Conservation (phyloP, 1,284 basidiomycete species). For the Trichosporon sp. region DNA sequence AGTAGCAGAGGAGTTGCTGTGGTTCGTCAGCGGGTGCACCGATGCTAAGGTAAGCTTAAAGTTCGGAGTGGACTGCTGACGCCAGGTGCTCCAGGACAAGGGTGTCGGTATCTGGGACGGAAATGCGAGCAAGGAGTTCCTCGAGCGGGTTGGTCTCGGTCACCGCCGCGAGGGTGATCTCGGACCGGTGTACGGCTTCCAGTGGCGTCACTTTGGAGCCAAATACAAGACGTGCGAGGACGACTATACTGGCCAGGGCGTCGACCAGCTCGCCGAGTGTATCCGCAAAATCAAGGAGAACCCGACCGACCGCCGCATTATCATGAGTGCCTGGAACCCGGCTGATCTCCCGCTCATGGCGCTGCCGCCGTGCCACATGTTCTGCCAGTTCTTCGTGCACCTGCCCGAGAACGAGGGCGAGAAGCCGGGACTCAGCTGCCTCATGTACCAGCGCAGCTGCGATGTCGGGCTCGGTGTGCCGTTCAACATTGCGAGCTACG, state of each 20-base stretch:
- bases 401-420: conserved; percentile 53
- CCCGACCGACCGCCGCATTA: conserved; percentile 92
- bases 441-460: conserved; percentile 97
- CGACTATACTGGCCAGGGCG: conserved; percentile 80
- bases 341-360: conserved; percentile 90
- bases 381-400: conserved; percentile 97
- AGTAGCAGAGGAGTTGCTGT: conserved; percentile 89
- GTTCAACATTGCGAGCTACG: conserved; percentile 98
- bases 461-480: conserved; percentile 95
- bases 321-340: conserved; percentile 96
- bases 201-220: conserved; percentile 98
- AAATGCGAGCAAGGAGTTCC: conserved; percentile 81
- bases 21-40: conserved; percentile 86
- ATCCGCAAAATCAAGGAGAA: conserved; percentile 87
- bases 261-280: conserved; percentile 86
- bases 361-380: conserved; percentile 94
- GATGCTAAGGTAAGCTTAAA: conserved; percentile 53
- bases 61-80: conserved; percentile 23
- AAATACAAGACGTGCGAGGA: conserved; percentile 73
- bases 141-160: conserved; percentile 73
- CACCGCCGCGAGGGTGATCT: conserved; percentile 87
- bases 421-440: conserved; percentile 76
- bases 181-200: conserved; percentile 96
- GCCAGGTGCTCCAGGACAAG: conserved; percentile 62
- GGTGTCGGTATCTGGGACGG: conserved; percentile 98